A percentile compares a stretch with the other conserved stretches of the same genome.
Conservation (phyloP, 768 basidiomycete genomes). For the Gymnopilus junonius region DNA sequence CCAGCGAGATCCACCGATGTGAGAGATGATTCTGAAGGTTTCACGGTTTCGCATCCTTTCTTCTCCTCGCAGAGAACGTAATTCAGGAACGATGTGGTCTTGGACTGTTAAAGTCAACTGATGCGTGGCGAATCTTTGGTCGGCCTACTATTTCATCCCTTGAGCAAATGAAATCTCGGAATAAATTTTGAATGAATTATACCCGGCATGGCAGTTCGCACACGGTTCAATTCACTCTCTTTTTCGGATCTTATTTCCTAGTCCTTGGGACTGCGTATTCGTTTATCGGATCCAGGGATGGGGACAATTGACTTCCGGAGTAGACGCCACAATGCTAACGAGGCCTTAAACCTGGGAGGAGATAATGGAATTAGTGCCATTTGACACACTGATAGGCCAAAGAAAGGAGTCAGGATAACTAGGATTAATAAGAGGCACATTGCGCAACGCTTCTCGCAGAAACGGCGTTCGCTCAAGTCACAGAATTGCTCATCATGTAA, state of each 20-base stretch:
- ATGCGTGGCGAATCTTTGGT: background rate
- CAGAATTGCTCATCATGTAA: constrained; percentile 23
- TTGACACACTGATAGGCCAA: background rate
- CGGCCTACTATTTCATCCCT: background rate
- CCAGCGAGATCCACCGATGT: background rate
- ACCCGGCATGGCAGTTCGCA: background rate
- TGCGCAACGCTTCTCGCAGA: constrained; percentile 21
- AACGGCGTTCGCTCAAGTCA: constrained; percentile 27
- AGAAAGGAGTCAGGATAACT: constrained; percentile 27
- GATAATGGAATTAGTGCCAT: background rate
- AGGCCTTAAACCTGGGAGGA: background rate
- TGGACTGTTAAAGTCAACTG: too few species aligned
- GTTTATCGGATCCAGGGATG: background rate
- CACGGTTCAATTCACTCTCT: background rate
- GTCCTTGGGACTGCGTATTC: background rate
- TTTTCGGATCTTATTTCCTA: background rate
- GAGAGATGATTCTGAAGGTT: too few species aligned
- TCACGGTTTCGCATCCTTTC: too few species aligned
- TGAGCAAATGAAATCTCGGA: background rate
- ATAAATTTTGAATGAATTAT: background rate
- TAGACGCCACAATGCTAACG: background rate
- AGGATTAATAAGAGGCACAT: constrained; percentile 27
- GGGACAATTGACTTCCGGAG: background rate
- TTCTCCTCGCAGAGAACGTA: too few species aligned
- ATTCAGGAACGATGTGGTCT: too few species aligned